Conservation (phyloP, 106 monocot species). For the Allium sativum region DNA sequence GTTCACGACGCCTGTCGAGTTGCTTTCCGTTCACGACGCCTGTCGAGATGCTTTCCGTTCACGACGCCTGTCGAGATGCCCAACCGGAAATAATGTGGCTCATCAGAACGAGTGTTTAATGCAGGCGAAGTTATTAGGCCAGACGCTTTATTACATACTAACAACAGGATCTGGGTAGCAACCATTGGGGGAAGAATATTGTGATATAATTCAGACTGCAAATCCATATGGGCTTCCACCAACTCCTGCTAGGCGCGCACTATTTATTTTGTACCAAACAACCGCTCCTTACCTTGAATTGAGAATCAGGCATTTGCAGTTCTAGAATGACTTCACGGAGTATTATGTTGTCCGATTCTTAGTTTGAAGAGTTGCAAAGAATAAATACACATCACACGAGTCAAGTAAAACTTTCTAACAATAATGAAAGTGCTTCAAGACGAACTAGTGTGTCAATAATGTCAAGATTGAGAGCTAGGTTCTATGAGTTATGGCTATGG, state of each 20-base stretch:
- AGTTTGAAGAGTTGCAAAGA: slow-evolving; percentile 38
- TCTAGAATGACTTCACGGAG: slow-evolving; percentile 71
- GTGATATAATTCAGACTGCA: slow-evolving; percentile 86
- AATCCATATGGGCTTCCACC: slow-evolving; percentile 67
- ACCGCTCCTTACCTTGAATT: slow-evolving; percentile 79
- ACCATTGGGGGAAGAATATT: slow-evolving; percentile 94
- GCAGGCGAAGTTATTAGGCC: slow-evolving; percentile 87
- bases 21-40: too few species aligned
- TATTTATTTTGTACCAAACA: slow-evolving; percentile 86
- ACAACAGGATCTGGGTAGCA: slow-evolving; percentile 97
- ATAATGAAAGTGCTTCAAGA: slow-evolving; percentile 25
- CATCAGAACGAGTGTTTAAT: slow-evolving; percentile 55
- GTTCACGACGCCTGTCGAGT: slow-evolving; percentile 87
- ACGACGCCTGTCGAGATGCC: too few species aligned
- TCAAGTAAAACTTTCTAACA: slow-evolving; percentile 17
- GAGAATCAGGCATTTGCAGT: slow-evolving; percentile 60
- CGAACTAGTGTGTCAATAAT: slow-evolving; percentile 15
- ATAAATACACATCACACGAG: slow-evolving; percentile 14
- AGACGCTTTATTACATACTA: slow-evolving; percentile 79
- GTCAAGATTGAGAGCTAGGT: slow-evolving; percentile 39
- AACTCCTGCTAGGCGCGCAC: slow-evolving; percentile 73
- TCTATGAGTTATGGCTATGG: slow-evolving; percentile 56
- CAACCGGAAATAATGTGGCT: slow-evolving; percentile 58
- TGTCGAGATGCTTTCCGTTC: slow-evolving; percentile 89
- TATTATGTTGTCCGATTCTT: slow-evolving; percentile 46